phyloP scores from a whole-genome alignment of 495 filamentous ascomycete species.

The Penicillium malachiteum region DNA sequence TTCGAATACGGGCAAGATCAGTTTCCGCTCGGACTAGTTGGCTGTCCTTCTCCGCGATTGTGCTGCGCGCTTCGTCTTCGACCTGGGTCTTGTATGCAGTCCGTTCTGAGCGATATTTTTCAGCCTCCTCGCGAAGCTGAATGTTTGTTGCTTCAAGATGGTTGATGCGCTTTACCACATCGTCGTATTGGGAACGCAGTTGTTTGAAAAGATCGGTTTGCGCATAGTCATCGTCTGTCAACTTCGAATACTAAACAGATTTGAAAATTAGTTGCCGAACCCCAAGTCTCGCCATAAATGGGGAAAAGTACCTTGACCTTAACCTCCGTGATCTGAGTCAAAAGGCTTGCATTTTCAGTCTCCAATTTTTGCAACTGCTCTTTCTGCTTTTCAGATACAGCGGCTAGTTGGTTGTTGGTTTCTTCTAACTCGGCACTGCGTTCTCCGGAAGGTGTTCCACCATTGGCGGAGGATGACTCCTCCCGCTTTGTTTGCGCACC shows the following conservation, averaged over 20 bases:
- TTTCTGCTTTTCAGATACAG: constrained; percentile 75
- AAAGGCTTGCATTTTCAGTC: constrained; percentile 74
- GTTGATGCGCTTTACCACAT: constrained; percentile 87
- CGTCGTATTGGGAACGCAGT: constrained; percentile 85
- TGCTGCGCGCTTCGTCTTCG: constrained; percentile 70
- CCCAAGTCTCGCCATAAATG: neutral
- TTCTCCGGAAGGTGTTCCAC: constrained; percentile 51
- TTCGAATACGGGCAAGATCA: constrained; percentile 80
- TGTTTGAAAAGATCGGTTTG: constrained; percentile 90
- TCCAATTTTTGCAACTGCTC: constrained; percentile 79
- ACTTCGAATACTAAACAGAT: constrained; percentile 52
- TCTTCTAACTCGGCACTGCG: constrained; percentile 60
- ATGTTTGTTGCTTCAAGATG: constrained; percentile 86
- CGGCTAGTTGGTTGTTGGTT: constrained; percentile 69
- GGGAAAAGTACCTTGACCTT: constrained; percentile 51
- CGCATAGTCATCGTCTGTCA: constrained; percentile 91
- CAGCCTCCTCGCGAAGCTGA: constrained; percentile 78
- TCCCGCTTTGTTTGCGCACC: constrained; percentile 57
- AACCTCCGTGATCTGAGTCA: constrained; percentile 72
- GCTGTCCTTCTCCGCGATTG: constrained; percentile 72
- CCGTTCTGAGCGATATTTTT: constrained; percentile 80
- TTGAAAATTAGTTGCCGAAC: neutral
- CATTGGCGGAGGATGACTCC: constrained; percentile 52
- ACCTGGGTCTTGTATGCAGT: constrained; percentile 76
- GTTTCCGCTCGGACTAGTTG: constrained; percentile 79